A percentile compares a stretch with the other conserved stretches of the same genome.
Conservation (phyloP, 1,139 yeast genomes). For the Zygoascus sp. region DNA sequence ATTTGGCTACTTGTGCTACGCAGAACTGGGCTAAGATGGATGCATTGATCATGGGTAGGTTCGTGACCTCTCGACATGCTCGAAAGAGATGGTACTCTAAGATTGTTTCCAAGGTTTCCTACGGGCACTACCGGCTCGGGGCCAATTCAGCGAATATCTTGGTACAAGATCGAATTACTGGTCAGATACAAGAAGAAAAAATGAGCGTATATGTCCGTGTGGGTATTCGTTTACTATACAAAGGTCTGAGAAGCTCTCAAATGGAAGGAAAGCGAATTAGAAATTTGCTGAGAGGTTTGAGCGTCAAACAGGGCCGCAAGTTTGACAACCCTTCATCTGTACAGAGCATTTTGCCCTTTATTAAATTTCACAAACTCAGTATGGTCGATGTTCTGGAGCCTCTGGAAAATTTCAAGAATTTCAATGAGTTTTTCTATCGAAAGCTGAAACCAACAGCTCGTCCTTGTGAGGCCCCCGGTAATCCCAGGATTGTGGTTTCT, state of each 20-base stretch:
- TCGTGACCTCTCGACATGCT: slow-evolving; percentile 78
- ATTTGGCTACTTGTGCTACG: slow-evolving; percentile 81
- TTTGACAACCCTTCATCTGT: slow-evolving; percentile 69
- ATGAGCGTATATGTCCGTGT: slow-evolving; percentile 84
- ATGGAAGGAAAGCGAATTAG: slow-evolving; percentile 58
- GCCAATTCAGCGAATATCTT: slow-evolving; percentile 89
- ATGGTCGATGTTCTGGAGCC: slow-evolving; percentile 59
- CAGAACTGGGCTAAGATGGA: slow-evolving; percentile 71
- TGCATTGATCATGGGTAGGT: slow-evolving; percentile 60
- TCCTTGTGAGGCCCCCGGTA: slow-evolving; percentile 54
- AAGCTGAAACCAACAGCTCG: slow-evolving; percentile 69
- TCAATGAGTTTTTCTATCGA: slow-evolving; percentile 87
- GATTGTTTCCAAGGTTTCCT: slow-evolving; percentile 73
- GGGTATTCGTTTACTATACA: slow-evolving; percentile 79
- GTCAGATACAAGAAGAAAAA: slow-evolving; percentile 83
- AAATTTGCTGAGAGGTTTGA: slow-evolving; percentile 54
- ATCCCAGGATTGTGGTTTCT: slow-evolving; percentile 54
- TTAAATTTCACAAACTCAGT: slow-evolving; percentile 74
- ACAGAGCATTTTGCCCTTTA: slow-evolving; percentile 67
- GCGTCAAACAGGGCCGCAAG: slow-evolving; percentile 77
- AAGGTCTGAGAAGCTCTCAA: slow-evolving; percentile 52
- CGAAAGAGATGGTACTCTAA: slow-evolving; percentile 86
- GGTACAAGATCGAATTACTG: slow-evolving; percentile 88
- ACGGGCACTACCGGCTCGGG: slow-evolving; percentile 84
- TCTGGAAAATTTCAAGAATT: slow-evolving; percentile 54